A percentile compares a stretch with the other conserved stretches of the same genome.
phyloP scores from a whole-genome alignment of 2,329 filamentous ascomycete species.

The Didymella arachidicola region DNA sequence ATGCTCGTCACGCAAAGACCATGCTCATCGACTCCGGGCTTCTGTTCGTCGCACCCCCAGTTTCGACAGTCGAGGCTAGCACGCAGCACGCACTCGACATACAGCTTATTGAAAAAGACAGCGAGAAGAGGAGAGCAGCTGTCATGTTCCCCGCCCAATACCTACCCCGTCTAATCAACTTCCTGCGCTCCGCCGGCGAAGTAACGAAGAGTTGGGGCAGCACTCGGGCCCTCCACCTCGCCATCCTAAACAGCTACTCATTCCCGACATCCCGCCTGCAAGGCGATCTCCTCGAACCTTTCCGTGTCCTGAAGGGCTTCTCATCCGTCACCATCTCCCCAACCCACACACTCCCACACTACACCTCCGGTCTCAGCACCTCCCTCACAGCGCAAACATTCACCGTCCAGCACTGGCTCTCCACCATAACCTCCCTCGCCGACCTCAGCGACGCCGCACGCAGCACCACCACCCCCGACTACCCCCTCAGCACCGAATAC shows the following conservation, averaged over 20 bases:
- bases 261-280: constrained; percentile 38
- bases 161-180: constrained; percentile 46
- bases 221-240: constrained; percentile 32
- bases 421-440: constrained; percentile 26
- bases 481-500: constrained; percentile 32
- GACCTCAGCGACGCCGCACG: constrained; percentile 32
- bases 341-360: constrained; percentile 35
- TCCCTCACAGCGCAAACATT: constrained; percentile 29
- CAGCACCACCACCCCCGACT: constrained; percentile 20
- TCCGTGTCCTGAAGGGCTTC: constrained; percentile 38
- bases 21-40: constrained; percentile 45
- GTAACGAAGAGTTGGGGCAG: constrained; percentile 35
- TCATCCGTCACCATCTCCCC: constrained; percentile 29
- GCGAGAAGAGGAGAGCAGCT: constrained; percentile 33
- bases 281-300: constrained; percentile 45
- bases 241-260: constrained; percentile 35
- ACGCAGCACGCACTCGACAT: constrained; percentile 40
- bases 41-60: constrained; percentile 33
- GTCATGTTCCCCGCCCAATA: constrained; percentile 49
- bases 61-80: constrained; percentile 17
- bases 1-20: constrained; percentile 43
- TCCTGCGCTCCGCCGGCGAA: constrained; percentile 38
- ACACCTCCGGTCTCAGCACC: constrained; percentile 32
- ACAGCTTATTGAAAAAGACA: constrained; percentile 40
- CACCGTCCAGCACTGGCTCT: constrained; percentile 27